Conservation (phyloP, 73 alveolate genomes). For the Tetrahymena borealis region DNA sequence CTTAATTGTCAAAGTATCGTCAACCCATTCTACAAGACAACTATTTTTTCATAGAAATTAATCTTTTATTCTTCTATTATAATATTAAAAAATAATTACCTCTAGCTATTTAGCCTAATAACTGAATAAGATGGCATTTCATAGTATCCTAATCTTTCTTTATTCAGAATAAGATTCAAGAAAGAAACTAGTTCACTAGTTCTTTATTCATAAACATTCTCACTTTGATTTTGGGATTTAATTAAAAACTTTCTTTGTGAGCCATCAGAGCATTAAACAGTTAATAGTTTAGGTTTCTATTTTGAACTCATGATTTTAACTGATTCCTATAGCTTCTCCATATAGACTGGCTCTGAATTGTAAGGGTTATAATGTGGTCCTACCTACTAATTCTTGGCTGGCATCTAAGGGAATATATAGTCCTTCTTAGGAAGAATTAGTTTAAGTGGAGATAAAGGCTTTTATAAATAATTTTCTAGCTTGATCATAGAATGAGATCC, state of each 20-base stretch:
- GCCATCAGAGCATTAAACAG: neutral
- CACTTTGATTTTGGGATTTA: neutral
- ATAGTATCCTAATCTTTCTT: neutral
- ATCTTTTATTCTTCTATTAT: no score
- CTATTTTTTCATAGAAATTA: constrained; percentile 6
- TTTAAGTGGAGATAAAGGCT: neutral
- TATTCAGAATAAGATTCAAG: neutral
- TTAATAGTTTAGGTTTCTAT: neutral
- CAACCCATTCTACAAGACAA: constrained; percentile 75
- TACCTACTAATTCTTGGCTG: neutral
- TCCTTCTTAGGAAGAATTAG: neutral
- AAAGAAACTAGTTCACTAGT: neutral
- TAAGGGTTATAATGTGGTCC: neutral
- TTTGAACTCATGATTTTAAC: neutral
- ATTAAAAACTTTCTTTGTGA: neutral
- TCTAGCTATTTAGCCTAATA: neutral
- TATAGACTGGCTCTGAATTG: neutral
- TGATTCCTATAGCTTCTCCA: neutral
- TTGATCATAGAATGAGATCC: neutral
- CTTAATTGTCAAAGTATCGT: constrained; percentile 57
- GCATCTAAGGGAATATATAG: neutral
- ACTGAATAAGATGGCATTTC: neutral
- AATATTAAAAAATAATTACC: neutral
- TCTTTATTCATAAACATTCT: neutral
- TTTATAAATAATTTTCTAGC: neutral